Evolutionary conservation across 2,329 filamentous ascomycete genomes (phyloP), one percentile per base, ranked within the genome.

Genomic region (Penicillium sp.): DNA sequence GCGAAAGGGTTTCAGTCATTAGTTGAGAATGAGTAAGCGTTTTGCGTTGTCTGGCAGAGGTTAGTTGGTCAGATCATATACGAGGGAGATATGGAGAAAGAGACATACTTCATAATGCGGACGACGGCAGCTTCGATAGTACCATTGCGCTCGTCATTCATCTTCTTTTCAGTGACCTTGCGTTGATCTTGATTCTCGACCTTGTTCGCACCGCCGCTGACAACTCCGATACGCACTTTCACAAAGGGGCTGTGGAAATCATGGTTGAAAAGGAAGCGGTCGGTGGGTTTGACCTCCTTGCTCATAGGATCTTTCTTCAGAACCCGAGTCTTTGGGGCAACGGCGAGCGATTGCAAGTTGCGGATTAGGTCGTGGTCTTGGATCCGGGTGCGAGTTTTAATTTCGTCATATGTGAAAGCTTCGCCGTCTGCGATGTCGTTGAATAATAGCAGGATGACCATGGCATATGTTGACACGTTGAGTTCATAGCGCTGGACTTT

Each of bases 401-500:
- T 94, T 62, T 96, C 90, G 55, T 94, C 89, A 57, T 82, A 86
- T 0, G 80, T 84, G 8, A 87, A 70, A 21, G 74, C 78, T 53
- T 81, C 73, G 31, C 77, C 80, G 0, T 77, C 66, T 2, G 78
- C 73, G 0, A 95, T 69, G 38, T 93, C 86, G 69, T 97, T 97
- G 82, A 97, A 99, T 0, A 97, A 84, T 45, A 96, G 75, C 21
- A 99, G 77, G 25, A 97, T 87, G 21, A 97, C 79, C 90, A 97
- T 96, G 67, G 88, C 91, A 72, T 94, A 94, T 0, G 94, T 97
- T 1, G 92, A 89, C 21, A 96, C 92, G 60, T 92, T 96, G 55
- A 99, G 80, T 68, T 99, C 94, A 70, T 97, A 93, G 37, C 88
- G 87, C 35, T 87, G 85, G 13, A 86, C 84, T 68, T 92, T 92